Evolutionary conservation across 495 filamentous ascomycete species (phyloP).

Genomic region (Neurospora sp.): DNA sequence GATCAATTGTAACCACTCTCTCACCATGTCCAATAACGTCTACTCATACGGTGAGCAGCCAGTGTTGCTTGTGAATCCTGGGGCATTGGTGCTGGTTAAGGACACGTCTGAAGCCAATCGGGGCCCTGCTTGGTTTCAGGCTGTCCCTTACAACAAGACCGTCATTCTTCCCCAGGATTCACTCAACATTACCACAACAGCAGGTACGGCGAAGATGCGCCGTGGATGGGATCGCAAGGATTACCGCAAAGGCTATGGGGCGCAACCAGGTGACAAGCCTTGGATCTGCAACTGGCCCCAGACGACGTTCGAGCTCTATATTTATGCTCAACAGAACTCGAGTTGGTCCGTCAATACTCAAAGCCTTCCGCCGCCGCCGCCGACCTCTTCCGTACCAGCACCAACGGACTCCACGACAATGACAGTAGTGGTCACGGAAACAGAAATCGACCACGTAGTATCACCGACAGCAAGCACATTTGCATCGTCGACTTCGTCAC

Average conservation of each 20-base stretch:
- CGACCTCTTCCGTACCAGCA: neutral
- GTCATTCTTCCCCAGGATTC: slow-evolving; percentile 58
- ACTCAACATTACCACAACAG: slow-evolving; percentile 19
- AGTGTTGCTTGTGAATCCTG: slow-evolving; percentile 41
- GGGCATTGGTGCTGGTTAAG: slow-evolving; percentile 49
- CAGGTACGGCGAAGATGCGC: slow-evolving; percentile 10
- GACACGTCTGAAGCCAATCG: slow-evolving; percentile 49
- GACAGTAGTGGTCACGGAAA: neutral
- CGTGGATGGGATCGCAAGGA: slow-evolving; percentile 11
- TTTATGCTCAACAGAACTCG: slow-evolving; percentile 59
- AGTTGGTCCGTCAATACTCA: slow-evolving; percentile 17
- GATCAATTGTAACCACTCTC: slow-evolving; percentile 24
- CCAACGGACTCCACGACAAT: neutral
- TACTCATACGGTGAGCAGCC: slow-evolving; percentile 67
- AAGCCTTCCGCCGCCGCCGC: neutral
- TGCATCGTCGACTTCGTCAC: neutral
- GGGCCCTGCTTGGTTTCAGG: slow-evolving; percentile 71
- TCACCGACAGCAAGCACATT: neutral
- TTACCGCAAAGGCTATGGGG: slow-evolving; percentile 37
- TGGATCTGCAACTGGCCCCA: slow-evolving; percentile 89
- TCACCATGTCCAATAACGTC: slow-evolving; percentile 22
- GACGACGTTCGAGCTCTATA: slow-evolving; percentile 70
- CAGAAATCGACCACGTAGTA: neutral
- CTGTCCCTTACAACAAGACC: slow-evolving; percentile 64
- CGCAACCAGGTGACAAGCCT: slow-evolving; percentile 52